Conservation (phyloP, 2,329 filamentous ascomycete genomes). For the Monosporascus sp. region DNA sequence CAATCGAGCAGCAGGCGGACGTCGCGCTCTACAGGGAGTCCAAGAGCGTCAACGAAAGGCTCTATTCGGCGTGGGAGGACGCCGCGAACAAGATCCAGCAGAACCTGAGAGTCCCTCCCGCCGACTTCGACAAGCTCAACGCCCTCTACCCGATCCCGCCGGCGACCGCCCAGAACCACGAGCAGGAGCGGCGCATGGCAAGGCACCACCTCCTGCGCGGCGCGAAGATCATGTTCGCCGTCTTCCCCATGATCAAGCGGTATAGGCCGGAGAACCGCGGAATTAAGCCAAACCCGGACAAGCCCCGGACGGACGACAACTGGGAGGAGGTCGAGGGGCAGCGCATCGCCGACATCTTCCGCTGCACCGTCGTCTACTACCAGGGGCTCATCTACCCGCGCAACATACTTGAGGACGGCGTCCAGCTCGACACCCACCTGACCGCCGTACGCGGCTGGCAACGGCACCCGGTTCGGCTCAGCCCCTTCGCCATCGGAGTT, state of each 20-base stretch:
- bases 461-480: too few species aligned
- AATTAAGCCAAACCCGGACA: not conserved
- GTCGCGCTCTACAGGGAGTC: conserved; percentile 16
- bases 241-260: conserved; percentile 26
- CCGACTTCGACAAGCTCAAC: conserved; percentile 1
- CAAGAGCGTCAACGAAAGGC: conserved; percentile 10
- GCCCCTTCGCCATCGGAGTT: too few species aligned
- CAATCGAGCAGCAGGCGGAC: conserved; percentile 19
- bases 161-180: conserved; percentile 2
- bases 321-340: conserved; percentile 16
- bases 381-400: conserved; percentile 24
- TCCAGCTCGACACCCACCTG: conserved; percentile 14
- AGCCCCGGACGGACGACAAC: not conserved
- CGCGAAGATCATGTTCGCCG: conserved; percentile 26
- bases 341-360: conserved; percentile 15
- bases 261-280: conserved; percentile 19
- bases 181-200: conserved; percentile 4
- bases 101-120: not conserved
- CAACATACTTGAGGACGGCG: conserved; percentile 7
- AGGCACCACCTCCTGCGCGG: conserved; percentile 22
- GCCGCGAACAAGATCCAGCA: conserved; percentile 2
- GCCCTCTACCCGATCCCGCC: not conserved
- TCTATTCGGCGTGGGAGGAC: conserved; percentile 10
- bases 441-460: not conserved
- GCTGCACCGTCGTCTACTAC: conserved; percentile 25